phyloP scores from a whole-genome alignment of 371 early-diverging fungal species.

The Mucor velutinosus region DNA sequence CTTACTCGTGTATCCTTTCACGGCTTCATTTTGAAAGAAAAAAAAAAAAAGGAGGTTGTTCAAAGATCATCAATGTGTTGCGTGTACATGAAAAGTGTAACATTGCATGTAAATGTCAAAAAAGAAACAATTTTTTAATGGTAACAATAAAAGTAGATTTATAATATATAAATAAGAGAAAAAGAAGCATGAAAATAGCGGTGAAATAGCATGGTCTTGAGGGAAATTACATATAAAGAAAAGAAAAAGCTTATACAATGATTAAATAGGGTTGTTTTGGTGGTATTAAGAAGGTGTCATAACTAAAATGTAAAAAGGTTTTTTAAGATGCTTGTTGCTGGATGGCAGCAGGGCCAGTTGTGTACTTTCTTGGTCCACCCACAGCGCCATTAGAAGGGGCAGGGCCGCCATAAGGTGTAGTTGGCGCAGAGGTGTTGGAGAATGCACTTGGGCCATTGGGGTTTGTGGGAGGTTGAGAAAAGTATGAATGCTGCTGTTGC shows the following conservation, averaged over 20 bases:
- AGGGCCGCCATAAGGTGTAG: constrained; percentile 24
- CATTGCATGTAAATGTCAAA: constrained; percentile 6
- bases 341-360: background rate
- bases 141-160: background rate
- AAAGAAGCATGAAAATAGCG: background rate
- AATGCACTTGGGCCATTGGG: constrained; percentile 4
- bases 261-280: background rate
- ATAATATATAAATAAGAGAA: background rate
- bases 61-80: background rate
- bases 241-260: background rate
- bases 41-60: background rate
- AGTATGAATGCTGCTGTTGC: constrained; percentile 25
- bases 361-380: constrained; percentile 12
- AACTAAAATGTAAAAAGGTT: background rate
- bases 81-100: constrained; percentile 1
- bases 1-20: constrained; percentile 15
- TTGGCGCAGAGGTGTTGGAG: constrained; percentile 14
- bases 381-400: background rate
- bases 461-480: constrained; percentile 19
- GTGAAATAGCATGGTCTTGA: background rate
- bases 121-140: background rate
- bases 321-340: constrained; percentile 18
- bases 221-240: constrained; percentile 15
- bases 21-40: background rate
- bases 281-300: constrained; percentile 1